Evolutionary conservation across 768 basidiomycete species (phyloP).

Genomic region (Mycena rosella): DNA sequence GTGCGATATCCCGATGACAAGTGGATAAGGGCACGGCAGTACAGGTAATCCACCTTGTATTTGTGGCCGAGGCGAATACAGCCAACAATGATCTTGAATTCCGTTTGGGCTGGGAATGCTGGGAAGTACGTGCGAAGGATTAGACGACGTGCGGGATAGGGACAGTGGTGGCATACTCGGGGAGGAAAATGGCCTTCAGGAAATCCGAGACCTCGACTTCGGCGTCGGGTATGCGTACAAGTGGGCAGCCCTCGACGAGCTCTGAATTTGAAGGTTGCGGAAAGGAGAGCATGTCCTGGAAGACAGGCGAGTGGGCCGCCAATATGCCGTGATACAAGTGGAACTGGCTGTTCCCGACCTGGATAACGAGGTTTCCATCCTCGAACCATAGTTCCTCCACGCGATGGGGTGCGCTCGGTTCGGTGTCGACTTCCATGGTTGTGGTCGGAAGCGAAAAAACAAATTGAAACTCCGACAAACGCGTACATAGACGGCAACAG

Average conservation of each 20-base stretch:
- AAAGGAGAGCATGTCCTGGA: too few species aligned
- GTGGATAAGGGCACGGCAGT: not conserved
- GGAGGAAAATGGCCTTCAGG: too few species aligned
- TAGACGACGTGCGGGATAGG: not conserved
- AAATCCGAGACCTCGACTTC: too few species aligned
- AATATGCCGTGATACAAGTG: not conserved
- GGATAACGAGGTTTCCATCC: too few species aligned
- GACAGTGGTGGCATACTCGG: too few species aligned
- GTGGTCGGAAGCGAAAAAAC: too few species aligned
- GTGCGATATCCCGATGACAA: not conserved
- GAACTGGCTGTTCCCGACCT: too few species aligned
- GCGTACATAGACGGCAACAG: constrained; percentile 8
- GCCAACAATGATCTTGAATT: not conserved
- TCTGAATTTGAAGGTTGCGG: too few species aligned
- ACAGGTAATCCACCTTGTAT: too few species aligned
- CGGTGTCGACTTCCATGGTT: not conserved
- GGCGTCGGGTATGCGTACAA: too few species aligned
- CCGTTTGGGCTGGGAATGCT: not conserved
- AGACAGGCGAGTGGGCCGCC: not conserved
- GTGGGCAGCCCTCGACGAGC: too few species aligned
- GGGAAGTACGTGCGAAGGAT: not conserved
- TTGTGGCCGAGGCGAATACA: not conserved
- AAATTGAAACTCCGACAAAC: not conserved
- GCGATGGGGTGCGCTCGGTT: not conserved
- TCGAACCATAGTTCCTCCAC: too few species aligned